Base-by-base conservation (phyloP, 2,329 filamentous ascomycete species). In the Juglanconis oblonga region DNA sequence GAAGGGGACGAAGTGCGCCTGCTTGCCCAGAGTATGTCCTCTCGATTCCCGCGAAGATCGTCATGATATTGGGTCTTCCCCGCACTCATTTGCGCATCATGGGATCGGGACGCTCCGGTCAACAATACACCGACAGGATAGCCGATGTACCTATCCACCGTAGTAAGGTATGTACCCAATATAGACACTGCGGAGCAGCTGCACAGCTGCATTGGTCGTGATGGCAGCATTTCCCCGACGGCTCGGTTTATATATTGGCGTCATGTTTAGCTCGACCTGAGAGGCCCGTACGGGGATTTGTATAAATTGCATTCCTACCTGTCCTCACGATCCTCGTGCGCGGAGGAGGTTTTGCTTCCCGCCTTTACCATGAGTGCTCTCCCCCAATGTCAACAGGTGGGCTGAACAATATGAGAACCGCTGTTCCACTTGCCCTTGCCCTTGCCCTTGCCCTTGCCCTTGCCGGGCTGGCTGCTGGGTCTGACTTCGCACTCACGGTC, bases 401-500 rank as follows among this genome's bases (percentile, higher is more conserved):
- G n/a, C n/a, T 31, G 11, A 11, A 9, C 44, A 56, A 14, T 14
- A 56, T 56, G 54, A 50, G 24, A 40, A 10, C 5, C 45, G n/a
- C 35, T 13, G 24, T 29, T 10, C 2, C 4, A 9, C 14, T 56
- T 3, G 5, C 11, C 5, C 11, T 31, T 5, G 54, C 11, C 5
- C 11, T 31, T 5, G 54, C 54, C 24, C 14, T 56, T 3, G 5
- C 11, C 5, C 11, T 31, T 5, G 54, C 50, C 3, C 9, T 51
- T 3, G 45, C 54, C 24, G 57, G 38, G 9, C 38, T 61, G 9
- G 54, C 52, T 29, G 50, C 49, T 5, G 24, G 47, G 7, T 35
- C 48, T 32, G 51, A 29, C 14, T 33, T 55, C 42, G 44, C 44
- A 5, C 57, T 63, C 8, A 58, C 59, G 17, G 56, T 63, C 17